Evolutionary conservation across 495 filamentous ascomycete species (phyloP).

Genomic region (Penicillium pulvis): DNA sequence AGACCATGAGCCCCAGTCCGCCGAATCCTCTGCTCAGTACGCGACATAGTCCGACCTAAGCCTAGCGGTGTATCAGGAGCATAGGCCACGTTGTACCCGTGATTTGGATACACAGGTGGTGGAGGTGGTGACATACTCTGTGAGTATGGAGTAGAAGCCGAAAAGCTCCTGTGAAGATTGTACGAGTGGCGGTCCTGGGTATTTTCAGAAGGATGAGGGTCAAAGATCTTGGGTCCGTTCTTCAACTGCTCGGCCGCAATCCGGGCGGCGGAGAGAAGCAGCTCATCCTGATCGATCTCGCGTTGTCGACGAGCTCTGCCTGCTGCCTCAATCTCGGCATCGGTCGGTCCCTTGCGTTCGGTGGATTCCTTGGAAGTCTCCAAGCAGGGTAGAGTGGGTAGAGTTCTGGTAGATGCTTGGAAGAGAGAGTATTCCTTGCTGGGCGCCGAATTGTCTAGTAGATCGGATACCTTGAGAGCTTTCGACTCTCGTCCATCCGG

Average conservation of each 20-base stretch:
- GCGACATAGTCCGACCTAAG: slow-evolving; percentile 42
- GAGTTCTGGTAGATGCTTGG: slow-evolving; percentile 36
- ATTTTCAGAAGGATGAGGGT: slow-evolving; percentile 4
- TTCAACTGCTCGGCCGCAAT: slow-evolving; percentile 45
- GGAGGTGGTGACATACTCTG: slow-evolving; percentile 37
- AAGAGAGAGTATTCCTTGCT: slow-evolving; percentile 32
- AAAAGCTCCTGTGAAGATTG: slow-evolving; percentile 30
- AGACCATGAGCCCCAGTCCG: slow-evolving; percentile 43
- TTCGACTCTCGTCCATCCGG: slow-evolving; percentile 25
- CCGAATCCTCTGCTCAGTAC: slow-evolving; percentile 44
- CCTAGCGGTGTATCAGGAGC: slow-evolving; percentile 42
- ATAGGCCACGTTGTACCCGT: slow-evolving; percentile 42
- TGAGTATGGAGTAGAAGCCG: slow-evolving; percentile 22
- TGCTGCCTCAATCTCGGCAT: slow-evolving; percentile 19
- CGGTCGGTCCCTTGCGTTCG: slow-evolving; percentile 22
- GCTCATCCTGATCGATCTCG: slow-evolving; percentile 47
- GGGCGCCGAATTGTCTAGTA: slow-evolving; percentile 11
- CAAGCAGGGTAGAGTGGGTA: slow-evolving; percentile 45
- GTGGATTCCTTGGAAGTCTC: slow-evolving; percentile 34
- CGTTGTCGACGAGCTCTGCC: slow-evolving; percentile 20
- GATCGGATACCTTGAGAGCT: slow-evolving; percentile 25
- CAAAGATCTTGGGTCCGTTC: slow-evolving; percentile 39
- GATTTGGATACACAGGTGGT: slow-evolving; percentile 19
- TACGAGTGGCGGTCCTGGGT: slow-evolving; percentile 24
- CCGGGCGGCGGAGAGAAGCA: slow-evolving; percentile 44